These are phyloP conservation scores for Xylariaceae sp. DNA, from an alignment of 2,329 filamentous ascomycete species.

Conservation along the genomic window DNA sequence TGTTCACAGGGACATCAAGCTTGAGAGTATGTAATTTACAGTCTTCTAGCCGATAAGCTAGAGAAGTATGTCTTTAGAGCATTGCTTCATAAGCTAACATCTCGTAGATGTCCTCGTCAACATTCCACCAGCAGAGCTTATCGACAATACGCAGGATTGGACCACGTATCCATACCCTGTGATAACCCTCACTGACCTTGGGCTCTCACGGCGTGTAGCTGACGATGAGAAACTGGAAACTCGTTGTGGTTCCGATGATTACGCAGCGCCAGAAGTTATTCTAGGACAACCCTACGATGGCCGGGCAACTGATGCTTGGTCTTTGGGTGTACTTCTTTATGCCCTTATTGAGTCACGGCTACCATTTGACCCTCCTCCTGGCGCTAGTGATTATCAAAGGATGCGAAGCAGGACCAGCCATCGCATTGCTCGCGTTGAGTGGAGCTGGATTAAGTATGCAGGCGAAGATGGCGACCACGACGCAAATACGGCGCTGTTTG, in stretches of 20 bases:
- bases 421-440: constrained; percentile 93
- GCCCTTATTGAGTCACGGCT: constrained; percentile 91
- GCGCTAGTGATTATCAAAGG: constrained; percentile 76
- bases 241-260: constrained; percentile 94
- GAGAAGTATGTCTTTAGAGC: constrained; percentile 22
- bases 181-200: constrained; percentile 88
- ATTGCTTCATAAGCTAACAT: constrained; percentile 17
- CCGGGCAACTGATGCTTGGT: constrained; percentile 91
- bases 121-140: constrained; percentile 71
- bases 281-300: constrained; percentile 96
- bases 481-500: constrained; percentile 64
- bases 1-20: constrained; percentile 96
- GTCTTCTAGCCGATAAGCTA: not conserved
- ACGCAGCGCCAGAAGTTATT: constrained; percentile 94
- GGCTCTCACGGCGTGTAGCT: constrained; percentile 83
- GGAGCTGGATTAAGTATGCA: constrained; percentile 89
- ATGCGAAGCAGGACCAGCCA: constrained; percentile 86
- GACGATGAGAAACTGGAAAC: constrained; percentile 90
- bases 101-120: constrained; percentile 86
- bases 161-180: constrained; percentile 79
- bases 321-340: constrained; percentile 89
- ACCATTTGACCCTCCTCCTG: constrained; percentile 89
- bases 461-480: constrained; percentile 90
- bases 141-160: constrained; percentile 71
- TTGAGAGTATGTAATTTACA: constrained; percentile 75